A percentile compares a stretch with the other conserved stretches of the same genome.
These are phyloP conservation scores for Scortechinia acanthostroma DNA, from an alignment of 2,329 filamentous ascomycete species.

Conservation along the genomic window DNA sequence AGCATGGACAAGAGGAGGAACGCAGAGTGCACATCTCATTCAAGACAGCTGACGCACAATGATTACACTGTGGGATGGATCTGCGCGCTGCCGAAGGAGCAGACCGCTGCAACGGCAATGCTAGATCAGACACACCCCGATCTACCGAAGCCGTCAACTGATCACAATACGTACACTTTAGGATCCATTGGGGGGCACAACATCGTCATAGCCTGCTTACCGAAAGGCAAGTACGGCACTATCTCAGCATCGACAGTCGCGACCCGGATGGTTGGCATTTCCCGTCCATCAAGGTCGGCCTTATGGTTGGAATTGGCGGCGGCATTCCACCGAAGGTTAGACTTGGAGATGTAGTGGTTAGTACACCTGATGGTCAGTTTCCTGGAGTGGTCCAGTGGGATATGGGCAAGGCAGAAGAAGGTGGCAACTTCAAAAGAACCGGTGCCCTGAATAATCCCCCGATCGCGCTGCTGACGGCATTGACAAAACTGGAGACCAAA, in stretches of 20 bases:
- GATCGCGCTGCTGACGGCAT: conserved; percentile 7
- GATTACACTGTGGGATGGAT: conserved; percentile 12
- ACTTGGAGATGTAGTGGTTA: conserved; percentile 15
- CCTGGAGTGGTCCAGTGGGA: conserved; percentile 14
- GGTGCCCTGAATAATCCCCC: conserved; percentile 11
- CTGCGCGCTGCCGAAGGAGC: conserved; percentile 10
- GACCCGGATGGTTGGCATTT: conserved; percentile 18
- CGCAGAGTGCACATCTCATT: too few relatives aligned
- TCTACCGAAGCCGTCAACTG: conserved; percentile 4
- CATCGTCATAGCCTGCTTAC: conserved; percentile 10
- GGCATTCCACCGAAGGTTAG: conserved; percentile 10
- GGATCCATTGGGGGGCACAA: conserved; percentile 11
- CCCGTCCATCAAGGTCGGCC: conserved; percentile 19
- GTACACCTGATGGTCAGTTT: conserved; percentile 5
- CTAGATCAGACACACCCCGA: conserved; percentile 9
- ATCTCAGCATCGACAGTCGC: conserved; percentile 19
- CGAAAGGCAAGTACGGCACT: conserved; percentile 18
- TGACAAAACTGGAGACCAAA: conserved; percentile 7
- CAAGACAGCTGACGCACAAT: conserved; percentile 4
- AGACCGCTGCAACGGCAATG: conserved; percentile 10
- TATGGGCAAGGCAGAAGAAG: conserved; percentile 8
- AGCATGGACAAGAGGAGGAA: background rate
- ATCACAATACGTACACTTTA: conserved; percentile 9
- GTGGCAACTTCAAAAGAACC: conserved; percentile 8
- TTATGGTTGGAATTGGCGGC: conserved; percentile 33